phyloP scores from a whole-genome alignment of 352 stramenopile species.

The Phytophthora melonis region DNA sequence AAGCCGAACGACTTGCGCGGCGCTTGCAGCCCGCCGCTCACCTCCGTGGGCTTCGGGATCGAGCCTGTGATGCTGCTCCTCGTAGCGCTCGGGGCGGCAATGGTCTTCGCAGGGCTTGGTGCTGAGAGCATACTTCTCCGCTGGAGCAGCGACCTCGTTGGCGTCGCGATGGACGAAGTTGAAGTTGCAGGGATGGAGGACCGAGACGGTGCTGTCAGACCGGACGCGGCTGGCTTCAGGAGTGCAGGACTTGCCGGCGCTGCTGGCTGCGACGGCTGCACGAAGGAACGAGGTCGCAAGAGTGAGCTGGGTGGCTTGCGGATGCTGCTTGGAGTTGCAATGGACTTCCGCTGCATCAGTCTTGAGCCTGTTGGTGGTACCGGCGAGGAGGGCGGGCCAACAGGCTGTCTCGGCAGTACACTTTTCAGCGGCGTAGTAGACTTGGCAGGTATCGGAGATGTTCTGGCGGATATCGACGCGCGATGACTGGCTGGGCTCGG shows the following conservation, averaged over 20 bases:
- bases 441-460: constrained; percentile 8
- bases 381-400: not conserved
- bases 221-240: constrained; percentile 3
- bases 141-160: constrained; percentile 18
- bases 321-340: constrained; percentile 5
- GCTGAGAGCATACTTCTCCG: constrained; percentile 16
- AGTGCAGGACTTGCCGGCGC: not conserved
- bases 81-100: not conserved
- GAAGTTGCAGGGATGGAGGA: constrained; percentile 3
- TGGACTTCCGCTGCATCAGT: constrained; percentile 17
- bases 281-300: constrained; percentile 23
- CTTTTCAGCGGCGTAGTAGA: constrained; percentile 1
- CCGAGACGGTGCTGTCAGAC: constrained; percentile 9
- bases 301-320: constrained; percentile 25
- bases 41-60: constrained; percentile 19
- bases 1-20: constrained; percentile 40
- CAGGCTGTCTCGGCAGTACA: not conserved
- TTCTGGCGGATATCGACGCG: constrained; percentile 11
- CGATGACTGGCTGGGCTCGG: constrained; percentile 1
- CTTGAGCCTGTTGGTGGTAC: constrained; percentile 18
- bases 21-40: constrained; percentile 19
- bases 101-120: constrained; percentile 11
- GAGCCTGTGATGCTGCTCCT: constrained; percentile 15
- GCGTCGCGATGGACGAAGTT: constrained; percentile 2
- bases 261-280: constrained; percentile 6